Conservation (phyloP, 2,329 filamentous ascomycete genomes). For the Aspergillus unguis region DNA sequence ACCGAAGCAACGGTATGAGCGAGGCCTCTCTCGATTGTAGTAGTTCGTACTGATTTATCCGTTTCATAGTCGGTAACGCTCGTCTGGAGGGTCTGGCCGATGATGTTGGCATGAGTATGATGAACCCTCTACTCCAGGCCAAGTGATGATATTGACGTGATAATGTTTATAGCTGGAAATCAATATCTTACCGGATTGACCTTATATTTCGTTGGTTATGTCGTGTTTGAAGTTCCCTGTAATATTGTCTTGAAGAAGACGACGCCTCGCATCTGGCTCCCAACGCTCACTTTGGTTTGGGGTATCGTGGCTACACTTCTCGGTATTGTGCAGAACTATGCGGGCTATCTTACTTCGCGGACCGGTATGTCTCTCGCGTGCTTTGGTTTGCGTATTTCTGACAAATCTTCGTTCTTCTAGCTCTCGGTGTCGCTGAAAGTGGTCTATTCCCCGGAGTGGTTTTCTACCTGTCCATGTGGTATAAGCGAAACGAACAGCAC, state of each 20-base stretch:
- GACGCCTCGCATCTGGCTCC: slow-evolving; percentile 38
- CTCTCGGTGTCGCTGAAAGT: slow-evolving; percentile 52
- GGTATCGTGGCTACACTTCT: slow-evolving; percentile 51
- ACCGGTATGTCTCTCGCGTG: slow-evolving; percentile 28
- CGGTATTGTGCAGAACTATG: slow-evolving; percentile 48
- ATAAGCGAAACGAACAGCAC: slow-evolving; percentile 57
- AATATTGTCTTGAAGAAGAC: slow-evolving; percentile 42
- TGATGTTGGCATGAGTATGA: slow-evolving; percentile 39
- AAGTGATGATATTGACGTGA: neutral
- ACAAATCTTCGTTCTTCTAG: slow-evolving; percentile 14
- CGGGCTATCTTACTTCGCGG: slow-evolving; percentile 47
- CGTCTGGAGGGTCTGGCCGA: slow-evolving; percentile 36
- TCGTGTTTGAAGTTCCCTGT: slow-evolving; percentile 41
- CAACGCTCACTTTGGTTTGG: slow-evolving; percentile 46
- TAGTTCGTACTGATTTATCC: neutral
- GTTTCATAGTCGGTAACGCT: slow-evolving; percentile 36
- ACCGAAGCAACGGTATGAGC: slow-evolving; percentile 40
- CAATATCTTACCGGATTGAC: slow-evolving; percentile 41
- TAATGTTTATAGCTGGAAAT: slow-evolving; percentile 29
- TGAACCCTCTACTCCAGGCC: neutral
- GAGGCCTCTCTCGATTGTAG: neutral
- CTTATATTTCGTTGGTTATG: slow-evolving; percentile 39
- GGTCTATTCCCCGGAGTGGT: slow-evolving; percentile 55
- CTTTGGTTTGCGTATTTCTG: neutral
- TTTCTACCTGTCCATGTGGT: slow-evolving; percentile 63